These are phyloP conservation scores for Pseudocohnilembus persalinus DNA, from an alignment of 169 alveolate genomes.

Conservation along the genomic window DNA sequence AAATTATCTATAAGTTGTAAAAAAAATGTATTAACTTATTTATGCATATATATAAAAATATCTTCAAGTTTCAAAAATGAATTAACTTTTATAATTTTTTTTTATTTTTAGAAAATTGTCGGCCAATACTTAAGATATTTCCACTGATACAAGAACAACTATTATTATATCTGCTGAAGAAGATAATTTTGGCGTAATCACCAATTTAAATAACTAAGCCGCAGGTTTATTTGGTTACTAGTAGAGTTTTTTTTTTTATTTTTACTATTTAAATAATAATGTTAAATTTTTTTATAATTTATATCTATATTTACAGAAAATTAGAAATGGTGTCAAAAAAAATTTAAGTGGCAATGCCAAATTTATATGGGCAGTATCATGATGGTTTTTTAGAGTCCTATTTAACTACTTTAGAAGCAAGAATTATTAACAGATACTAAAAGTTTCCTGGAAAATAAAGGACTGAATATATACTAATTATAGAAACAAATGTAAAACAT, in stretches of 20 bases:
- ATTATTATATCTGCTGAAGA: neutral
- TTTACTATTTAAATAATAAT: no score
- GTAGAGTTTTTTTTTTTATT: neutral
- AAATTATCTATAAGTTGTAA: no score
- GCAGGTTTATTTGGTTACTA: neutral
- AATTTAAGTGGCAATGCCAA: neutral
- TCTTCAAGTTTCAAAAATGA: no score
- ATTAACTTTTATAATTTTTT: no score
- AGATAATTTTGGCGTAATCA: neutral
- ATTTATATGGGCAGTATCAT: neutral
- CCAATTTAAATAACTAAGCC: neutral
- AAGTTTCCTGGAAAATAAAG: neutral
- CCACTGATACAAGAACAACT: neutral
- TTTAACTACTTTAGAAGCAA: neutral
- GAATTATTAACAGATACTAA: neutral
- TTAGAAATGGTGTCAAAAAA: neutral
- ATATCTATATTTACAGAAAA: neutral
- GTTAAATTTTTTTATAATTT: no score
- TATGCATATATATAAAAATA: no score
- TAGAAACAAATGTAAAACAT: neutral
- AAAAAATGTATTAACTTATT: no score
- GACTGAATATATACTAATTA: neutral
- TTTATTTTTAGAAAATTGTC: neutral
- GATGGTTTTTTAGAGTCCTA: neutral
- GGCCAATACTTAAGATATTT: neutral